Evolutionary conservation across 306 rosid species (phyloP).

Genomic region (Quercus alba): DNA sequence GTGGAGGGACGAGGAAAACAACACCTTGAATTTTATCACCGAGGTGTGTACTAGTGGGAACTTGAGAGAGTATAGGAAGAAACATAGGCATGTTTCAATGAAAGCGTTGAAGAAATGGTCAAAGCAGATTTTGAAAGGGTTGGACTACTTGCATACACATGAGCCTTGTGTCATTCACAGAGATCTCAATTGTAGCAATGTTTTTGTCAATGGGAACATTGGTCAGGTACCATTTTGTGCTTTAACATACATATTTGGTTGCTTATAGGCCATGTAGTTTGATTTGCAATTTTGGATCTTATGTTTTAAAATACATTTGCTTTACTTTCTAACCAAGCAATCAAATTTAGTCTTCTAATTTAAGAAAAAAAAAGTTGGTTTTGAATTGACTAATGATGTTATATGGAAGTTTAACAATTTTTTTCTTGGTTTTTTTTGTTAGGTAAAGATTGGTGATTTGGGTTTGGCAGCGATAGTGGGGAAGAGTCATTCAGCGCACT

Average conservation of each 20-base stretch:
- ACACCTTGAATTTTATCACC: slow-evolving; percentile 71
- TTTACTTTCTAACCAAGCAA: background rate
- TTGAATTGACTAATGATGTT: background rate
- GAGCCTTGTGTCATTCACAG: slow-evolving; percentile 91
- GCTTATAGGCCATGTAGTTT: no score
- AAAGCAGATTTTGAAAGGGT: slow-evolving; percentile 64
- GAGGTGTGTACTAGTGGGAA: slow-evolving; percentile 93
- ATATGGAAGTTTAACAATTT: background rate
- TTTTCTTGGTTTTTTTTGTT: background rate
- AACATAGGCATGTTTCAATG: slow-evolving; percentile 72
- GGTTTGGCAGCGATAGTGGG: slow-evolving; percentile 88
- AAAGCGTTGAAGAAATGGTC: slow-evolving; percentile 94
- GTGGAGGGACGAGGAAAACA: slow-evolving; percentile 52
- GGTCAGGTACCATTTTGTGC: slow-evolving; percentile 58
- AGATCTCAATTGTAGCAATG: slow-evolving; percentile 93
- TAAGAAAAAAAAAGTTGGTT: background rate
- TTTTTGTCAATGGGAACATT: slow-evolving; percentile 85
- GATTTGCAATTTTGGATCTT: background rate
- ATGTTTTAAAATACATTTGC: background rate
- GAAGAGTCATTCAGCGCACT: slow-evolving; percentile 55
- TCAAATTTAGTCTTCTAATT: background rate
- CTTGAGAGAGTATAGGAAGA: slow-evolving; percentile 85
- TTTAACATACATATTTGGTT: background rate
- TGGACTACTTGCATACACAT: slow-evolving; percentile 77
- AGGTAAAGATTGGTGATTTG: slow-evolving; percentile 98